phyloP scores from a whole-genome alignment of 2,329 filamentous ascomycete species.

The Stagonosporopsis vannaccii region DNA sequence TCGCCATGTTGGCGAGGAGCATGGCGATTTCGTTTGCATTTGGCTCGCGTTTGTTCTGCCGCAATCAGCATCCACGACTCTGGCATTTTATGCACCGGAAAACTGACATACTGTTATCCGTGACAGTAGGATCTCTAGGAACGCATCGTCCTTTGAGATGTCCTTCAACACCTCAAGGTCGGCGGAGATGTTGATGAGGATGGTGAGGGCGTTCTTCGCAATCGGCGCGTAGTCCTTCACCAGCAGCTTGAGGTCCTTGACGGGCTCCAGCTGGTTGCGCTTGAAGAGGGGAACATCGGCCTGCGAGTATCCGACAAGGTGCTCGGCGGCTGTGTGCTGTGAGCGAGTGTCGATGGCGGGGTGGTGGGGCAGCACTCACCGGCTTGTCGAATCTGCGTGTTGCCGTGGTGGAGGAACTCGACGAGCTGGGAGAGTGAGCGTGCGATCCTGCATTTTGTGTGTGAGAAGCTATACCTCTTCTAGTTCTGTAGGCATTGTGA shows the following conservation, averaged over 20 bases:
- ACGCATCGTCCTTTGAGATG: constrained; percentile 79
- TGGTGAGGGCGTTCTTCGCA: constrained; percentile 89
- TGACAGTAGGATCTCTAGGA: constrained; percentile 75
- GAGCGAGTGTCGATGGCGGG: constrained; percentile 27
- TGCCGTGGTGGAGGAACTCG: constrained; percentile 90
- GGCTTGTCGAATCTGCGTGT: constrained; percentile 86
- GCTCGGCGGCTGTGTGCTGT: constrained; percentile 71
- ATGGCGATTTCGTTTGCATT: constrained; percentile 88
- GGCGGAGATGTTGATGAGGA: constrained; percentile 84
- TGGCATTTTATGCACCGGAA: constrained; percentile 7
- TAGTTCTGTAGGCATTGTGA: constrained; percentile 58
- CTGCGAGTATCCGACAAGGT: constrained; percentile 83
- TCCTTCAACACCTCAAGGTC: constrained; percentile 77
- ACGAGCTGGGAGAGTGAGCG: constrained; percentile 68
- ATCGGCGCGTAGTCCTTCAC: constrained; percentile 87
- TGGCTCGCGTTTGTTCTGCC: constrained; percentile 74
- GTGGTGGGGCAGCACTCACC: constrained; percentile 57
- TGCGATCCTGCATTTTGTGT: not conserved
- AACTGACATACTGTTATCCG: constrained; percentile 77
- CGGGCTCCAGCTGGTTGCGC: constrained; percentile 74
- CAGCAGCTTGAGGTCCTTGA: constrained; percentile 87
- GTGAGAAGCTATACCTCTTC: constrained; percentile 52
- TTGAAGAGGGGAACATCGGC: constrained; percentile 85
- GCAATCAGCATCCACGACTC: constrained; percentile 11
- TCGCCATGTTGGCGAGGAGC: constrained; percentile 90